Percentiles rank a stretch among this genome's conserved stretches.
Evolutionary conservation across 176 grass and related monocot genomes (phyloP).

Genomic region (Musa beccarii): DNA sequence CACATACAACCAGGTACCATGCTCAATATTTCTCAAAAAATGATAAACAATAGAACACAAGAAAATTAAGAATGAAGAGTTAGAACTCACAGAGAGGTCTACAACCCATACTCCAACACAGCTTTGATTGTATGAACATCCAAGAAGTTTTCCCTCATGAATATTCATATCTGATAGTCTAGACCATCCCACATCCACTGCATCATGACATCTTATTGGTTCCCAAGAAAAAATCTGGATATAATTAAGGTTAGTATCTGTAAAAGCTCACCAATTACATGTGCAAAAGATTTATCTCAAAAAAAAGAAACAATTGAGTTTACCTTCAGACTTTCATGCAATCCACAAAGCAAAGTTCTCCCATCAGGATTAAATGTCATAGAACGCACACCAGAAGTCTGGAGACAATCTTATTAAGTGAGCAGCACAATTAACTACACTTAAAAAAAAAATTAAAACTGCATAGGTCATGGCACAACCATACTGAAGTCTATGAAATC

Average conservation of each 20-base stretch:
- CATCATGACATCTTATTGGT: conserved; percentile 86
- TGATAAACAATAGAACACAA: conserved; percentile 5
- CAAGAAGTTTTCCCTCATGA: conserved; percentile 97
- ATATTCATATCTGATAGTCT: conserved; percentile 92
- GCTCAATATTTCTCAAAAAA: conserved; percentile 8
- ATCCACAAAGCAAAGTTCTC: conserved; percentile 80
- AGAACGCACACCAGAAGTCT: conserved; percentile 86
- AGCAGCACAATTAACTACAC: neutral
- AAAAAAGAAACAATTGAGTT: conserved; percentile 8
- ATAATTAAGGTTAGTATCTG: conserved; percentile 24
- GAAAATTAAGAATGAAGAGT: neutral
- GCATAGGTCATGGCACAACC: neutral
- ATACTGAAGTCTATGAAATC: neutral
- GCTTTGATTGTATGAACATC: conserved; percentile 98
- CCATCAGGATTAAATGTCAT: conserved; percentile 99
- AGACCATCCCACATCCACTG: conserved; percentile 97
- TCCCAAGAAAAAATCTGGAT: conserved; percentile 93
- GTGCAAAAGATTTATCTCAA: conserved; percentile 10
- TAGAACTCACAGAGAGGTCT: conserved; percentile 62
- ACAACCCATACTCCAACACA: conserved; percentile 99
- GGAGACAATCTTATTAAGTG: conserved; percentile 17
- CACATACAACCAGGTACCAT: neutral
- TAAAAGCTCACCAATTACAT: conserved; percentile 6
- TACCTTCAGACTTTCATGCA: conserved; percentile 97
- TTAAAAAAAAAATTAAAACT: neutral